Base-by-base conservation (phyloP, 2,329 filamentous ascomycete genomes). In the Ascochyta rabiei region DNA sequence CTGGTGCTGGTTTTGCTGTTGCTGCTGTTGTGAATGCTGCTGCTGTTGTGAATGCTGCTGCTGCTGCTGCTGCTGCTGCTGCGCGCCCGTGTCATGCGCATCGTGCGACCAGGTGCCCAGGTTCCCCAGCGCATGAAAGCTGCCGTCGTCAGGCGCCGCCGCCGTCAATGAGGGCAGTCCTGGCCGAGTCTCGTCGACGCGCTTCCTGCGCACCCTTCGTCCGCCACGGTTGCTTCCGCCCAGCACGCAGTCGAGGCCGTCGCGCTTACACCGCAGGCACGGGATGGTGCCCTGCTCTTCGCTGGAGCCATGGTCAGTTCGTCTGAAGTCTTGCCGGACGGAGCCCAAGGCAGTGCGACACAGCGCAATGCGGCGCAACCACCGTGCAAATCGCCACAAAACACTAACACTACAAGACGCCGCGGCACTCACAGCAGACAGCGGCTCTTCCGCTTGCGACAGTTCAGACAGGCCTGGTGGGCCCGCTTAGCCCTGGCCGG, bases 171-270 rank as follows among this genome's bases (percentile, higher is more conserved):
- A 56, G 16, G 71, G 68, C n/a, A 72, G 52, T 12, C 54, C 49
- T 5, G 59, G 33, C 44, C 33, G 24, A 4, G 41, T 13, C n/a
- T 61, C 62, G 24, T 66, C 62, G 23, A 63, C 16, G 44, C 60
- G 64, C 54, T 82, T 83, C 64, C 83, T 84, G 48, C 83, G 80
- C 53, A 85, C 79, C 41, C 84, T 79, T 50, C 83, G 78, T 13
- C 84, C 84, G 40, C 84, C 84, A 49, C 84, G 80, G 64, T 86
- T 86, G 42, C 82, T 84, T 39, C 81, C 81, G 7, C 83, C 84
- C 18, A 86, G 77, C 10, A 86, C 78, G 67, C 84, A 86, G 56
- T 86, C 82, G 47, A 82, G 81, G 52, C 79, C 77, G 59, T 85
- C 83, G 61, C 81, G 80, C 57, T 82, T 79, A 71, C 84, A 86